Evolutionary conservation across 306 rosid genomes (phyloP).

Genomic region (Gastrolobium villosum): DNA sequence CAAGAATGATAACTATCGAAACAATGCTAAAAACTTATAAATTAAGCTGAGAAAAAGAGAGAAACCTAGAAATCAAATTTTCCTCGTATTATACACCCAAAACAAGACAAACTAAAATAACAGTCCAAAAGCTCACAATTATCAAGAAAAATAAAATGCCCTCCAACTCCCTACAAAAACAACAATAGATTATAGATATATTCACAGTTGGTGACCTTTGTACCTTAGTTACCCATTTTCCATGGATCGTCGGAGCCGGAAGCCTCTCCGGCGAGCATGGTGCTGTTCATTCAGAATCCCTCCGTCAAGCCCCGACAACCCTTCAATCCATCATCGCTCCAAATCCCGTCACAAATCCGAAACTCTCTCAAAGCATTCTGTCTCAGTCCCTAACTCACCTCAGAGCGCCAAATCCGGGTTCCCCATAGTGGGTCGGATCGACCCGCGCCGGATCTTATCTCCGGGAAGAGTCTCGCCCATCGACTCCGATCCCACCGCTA

Average conservation of each 20-base stretch:
- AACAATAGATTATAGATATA: not conserved
- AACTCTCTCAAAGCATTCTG: constrained; percentile 49
- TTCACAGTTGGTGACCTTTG: no score
- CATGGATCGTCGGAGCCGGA: no score
- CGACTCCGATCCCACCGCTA: constrained; percentile 60
- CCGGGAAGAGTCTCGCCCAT: constrained; percentile 95
- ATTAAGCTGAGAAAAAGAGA: no score
- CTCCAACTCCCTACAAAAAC: not conserved
- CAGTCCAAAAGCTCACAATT: not conserved
- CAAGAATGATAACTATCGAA: no score
- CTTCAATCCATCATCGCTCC: constrained; percentile 15
- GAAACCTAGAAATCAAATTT: no score
- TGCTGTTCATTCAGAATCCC: constrained; percentile 87
- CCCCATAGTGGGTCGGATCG: constrained; percentile 71
- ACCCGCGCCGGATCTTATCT: constrained; percentile 92
- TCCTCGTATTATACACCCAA: no score
- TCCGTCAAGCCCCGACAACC: constrained; percentile 85
- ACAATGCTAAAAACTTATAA: no score
- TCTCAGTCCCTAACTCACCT: constrained; percentile 78
- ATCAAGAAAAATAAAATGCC: not conserved
- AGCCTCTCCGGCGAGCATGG: constrained; percentile 66
- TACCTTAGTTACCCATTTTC: no score
- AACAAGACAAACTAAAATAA: no score
- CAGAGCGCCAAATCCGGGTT: constrained; percentile 75
- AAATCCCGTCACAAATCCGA: constrained; percentile 59